A percentile compares a stretch with the other conserved stretches of the same genome.
Conservation (phyloP, 2,329 filamentous ascomycete genomes). For the Ascochyta lentis region DNA sequence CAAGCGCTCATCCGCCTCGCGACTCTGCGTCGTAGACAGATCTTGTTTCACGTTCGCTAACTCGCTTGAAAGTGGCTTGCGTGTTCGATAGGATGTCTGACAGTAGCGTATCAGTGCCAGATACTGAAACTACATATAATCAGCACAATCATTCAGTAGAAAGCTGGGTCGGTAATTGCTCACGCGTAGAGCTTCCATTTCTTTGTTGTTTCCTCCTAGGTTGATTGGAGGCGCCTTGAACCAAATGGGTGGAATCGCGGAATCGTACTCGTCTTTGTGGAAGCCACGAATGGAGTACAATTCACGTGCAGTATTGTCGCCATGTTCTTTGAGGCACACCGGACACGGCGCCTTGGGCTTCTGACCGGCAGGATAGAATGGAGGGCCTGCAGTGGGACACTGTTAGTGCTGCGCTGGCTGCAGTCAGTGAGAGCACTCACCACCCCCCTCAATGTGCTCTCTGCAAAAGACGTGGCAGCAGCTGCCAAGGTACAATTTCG, state of each 20-base stretch:
- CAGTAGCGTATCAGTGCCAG: constrained; percentile 38
- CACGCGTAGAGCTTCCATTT: constrained; percentile 54
- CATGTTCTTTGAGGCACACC: constrained; percentile 49
- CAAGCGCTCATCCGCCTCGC: constrained; percentile 45
- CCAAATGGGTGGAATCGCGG: constrained; percentile 52
- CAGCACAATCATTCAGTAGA: constrained; percentile 10
- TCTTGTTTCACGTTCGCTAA: constrained; percentile 31
- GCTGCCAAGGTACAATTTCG: constrained; percentile 55
- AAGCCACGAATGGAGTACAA: constrained; percentile 57
- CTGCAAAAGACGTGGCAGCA: constrained; percentile 59
- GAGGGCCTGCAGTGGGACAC: constrained; percentile 45
- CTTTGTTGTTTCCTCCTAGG: constrained; percentile 45
- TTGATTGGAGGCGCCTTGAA: constrained; percentile 55
- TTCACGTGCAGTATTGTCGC: constrained; percentile 44
- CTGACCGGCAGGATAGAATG: constrained; percentile 53
- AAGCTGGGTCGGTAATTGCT: neutral
- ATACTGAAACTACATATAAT: constrained; percentile 56
- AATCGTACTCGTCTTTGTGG: constrained; percentile 51
- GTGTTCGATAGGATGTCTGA: constrained; percentile 28
- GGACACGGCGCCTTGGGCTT: constrained; percentile 55
- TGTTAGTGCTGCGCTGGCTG: neutral
- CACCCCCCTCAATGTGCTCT: constrained; percentile 57
- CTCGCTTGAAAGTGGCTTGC: constrained; percentile 25
- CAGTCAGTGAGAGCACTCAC: constrained; percentile 41
- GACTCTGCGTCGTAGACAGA: constrained; percentile 37